Evolutionary conservation across 2,329 filamentous ascomycete species (phyloP), one percentile per base, ranked within the genome.

Genomic region (Cercospora sesami): DNA sequence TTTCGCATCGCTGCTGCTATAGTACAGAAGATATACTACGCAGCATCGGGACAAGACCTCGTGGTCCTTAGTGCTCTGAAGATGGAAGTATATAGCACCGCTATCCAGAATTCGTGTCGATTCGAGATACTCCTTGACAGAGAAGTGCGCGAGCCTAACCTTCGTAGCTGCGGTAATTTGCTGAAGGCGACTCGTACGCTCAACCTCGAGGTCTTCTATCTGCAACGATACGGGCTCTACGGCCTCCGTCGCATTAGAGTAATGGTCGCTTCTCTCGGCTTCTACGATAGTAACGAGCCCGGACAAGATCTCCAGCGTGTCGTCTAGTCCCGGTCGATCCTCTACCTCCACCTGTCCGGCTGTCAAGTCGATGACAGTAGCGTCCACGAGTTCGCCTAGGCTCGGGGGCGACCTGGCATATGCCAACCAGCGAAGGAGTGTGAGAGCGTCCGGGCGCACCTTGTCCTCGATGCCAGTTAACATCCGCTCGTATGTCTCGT

Each of bases 401-500:
- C 59, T 72, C 4, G 64, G 68, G 16, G 70, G 72, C n/a, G 64
- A 69, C 30, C 69, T 28, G 23, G 73, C 67, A 62, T 71, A 75
- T 55, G 68, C 67, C 58, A 75, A 67, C 70, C 68, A 73, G 14
- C 53, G 68, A 28, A 75, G 70, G 4, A 73, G 62, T 18, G 51
- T 70, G 2, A 70, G 21, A 8, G 70, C 71, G 26, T 72, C 55
- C 26, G 33, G 21, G 18, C 64, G 69, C n/a, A 68, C 42, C 30
- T 36, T 60, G 8, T 64, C 28, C 4, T 70, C 58, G 26, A 73
- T 75, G 5, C 33, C 60, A 8, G n/a, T 55, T 5, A 76, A 66
- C 33, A 77, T 73, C 16, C 73, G 71, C 60, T 72, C 69, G 59
- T 75, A 77, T 5, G 71, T 77, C 31, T 69, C 71, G 60, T 76